Conservation (phyloP, 805 yeast genomes). For the Debaryomyces hansenii region DNA sequence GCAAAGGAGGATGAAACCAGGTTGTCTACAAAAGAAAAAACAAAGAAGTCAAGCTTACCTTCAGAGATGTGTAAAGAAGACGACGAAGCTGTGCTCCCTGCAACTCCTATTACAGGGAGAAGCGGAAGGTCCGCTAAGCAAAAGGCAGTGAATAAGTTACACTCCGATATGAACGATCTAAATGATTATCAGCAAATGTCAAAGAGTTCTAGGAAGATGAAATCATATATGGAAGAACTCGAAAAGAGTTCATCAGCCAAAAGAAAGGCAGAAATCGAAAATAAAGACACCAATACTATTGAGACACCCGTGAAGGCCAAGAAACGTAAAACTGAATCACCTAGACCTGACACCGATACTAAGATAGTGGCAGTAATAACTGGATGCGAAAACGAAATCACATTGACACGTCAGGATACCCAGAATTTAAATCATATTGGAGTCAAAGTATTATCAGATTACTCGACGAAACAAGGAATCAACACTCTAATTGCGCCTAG, state of each 20-base stretch:
- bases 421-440: conserved; percentile 53
- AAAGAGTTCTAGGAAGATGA: conserved; percentile 45
- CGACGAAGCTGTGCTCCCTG: conserved; percentile 6
- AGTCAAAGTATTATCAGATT: conserved; percentile 49
- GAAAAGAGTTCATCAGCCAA: conserved; percentile 16
- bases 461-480: conserved; percentile 34
- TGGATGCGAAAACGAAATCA: conserved; percentile 55
- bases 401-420: conserved; percentile 43
- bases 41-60: neutral
- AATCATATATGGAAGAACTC: conserved; percentile 34
- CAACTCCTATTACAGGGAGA: neutral
- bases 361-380: conserved; percentile 56
- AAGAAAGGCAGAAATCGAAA: neutral
- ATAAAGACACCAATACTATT: neutral
- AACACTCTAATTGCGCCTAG: conserved; percentile 75
- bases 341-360: conserved; percentile 24
- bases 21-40: neutral
- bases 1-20: neutral
- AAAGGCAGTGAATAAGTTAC: conserved; percentile 65
- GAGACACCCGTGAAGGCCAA: conserved; percentile 7
- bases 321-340: conserved; percentile 9
- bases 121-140: conserved; percentile 58
- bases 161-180: conserved; percentile 66
- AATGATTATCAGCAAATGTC: conserved; percentile 56
- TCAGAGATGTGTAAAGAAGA: neutral